Base-by-base conservation (phyloP, 2,329 filamentous ascomycete genomes). In the Fusarium sp. region DNA sequence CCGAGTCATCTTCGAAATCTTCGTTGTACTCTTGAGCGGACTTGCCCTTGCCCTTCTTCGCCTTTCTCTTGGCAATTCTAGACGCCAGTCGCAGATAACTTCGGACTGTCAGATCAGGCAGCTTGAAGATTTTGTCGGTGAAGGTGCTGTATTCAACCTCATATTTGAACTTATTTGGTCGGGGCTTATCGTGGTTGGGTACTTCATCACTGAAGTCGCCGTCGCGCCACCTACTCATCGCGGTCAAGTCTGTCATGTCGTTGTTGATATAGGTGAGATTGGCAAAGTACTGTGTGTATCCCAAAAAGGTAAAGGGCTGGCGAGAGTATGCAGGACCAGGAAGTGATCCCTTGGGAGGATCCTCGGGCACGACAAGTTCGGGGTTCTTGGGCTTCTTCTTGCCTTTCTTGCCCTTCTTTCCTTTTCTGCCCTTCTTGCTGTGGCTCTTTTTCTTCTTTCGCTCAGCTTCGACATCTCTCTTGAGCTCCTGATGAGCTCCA, bases 231-330 rank as follows among this genome's bases (percentile, higher is more conserved):
- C 84, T 84, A 10, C 80, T 79, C n/a, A 78, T 69, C 12, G 69
- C 68, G 13, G 70, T 61, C 16, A 78, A 79, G 12, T 78, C 73
- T 3, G 80, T 76, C 49, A 90, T 85, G 64, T 92, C 88, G 73
- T 94, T 92, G 81, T 98, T 97, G 80, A 97, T 91, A 62, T 88
- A 83, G 0, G 95, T 98, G n/a, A 99, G 83, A 78, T 99, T 99
- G 65, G 95, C 94, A 79, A 90, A 98, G 80, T 97, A 98, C 76
- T 99, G 96, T 6, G 90, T 94, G 79, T 94, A 98, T 8, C 93
- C 90, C 5, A 91, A 85, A 67, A 94, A 84, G 0, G 93, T 92
- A 40, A 98, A 84, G 0, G 93, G 84, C 78, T 99, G 96, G 10
- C 92, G 90, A 22, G 91, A 94, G 80, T 99, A 98, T 10, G 93